These are phyloP conservation scores for Pyricularia grisea DNA, from an alignment of 2,329 filamentous ascomycete species.

Conservation along the genomic window DNA sequence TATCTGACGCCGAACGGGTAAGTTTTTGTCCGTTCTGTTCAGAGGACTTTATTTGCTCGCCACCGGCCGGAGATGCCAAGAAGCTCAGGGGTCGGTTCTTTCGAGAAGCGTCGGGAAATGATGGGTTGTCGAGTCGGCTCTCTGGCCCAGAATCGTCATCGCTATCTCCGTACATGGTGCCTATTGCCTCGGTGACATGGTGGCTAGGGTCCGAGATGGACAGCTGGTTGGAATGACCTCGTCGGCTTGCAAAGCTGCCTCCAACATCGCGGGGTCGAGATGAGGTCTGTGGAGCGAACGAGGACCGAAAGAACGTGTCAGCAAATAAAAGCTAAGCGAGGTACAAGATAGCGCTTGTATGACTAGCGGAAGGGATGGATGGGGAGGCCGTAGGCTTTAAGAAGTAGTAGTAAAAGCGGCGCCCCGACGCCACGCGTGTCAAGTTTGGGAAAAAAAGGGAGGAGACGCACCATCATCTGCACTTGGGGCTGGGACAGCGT, in stretches of 20 bases:
- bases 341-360: too few species aligned
- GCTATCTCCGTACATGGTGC: slow-evolving; percentile 77
- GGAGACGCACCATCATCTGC: slow-evolving; percentile 14
- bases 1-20: slow-evolving; percentile 37
- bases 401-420: not conserved
- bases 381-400: not conserved
- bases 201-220: slow-evolving; percentile 81
- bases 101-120: not conserved
- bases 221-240: slow-evolving; percentile 47
- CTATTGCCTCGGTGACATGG: slow-evolving; percentile 91
- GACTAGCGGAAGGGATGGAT: not conserved
- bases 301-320: not conserved
- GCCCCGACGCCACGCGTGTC: not conserved
- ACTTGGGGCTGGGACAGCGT: slow-evolving; percentile 7
- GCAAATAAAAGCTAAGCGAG: not conserved
- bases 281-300: slow-evolving; percentile 37
- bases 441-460: not conserved
- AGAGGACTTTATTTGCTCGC: slow-evolving; percentile 33
- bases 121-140: slow-evolving; percentile 32
- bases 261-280: slow-evolving; percentile 47
- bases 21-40: slow-evolving; percentile 21
- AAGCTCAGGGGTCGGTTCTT: slow-evolving; percentile 61
- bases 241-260: slow-evolving; percentile 47
- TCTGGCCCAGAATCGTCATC: slow-evolving; percentile 48
- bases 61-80: slow-evolving; percentile 48